Percentiles rank a stretch among this genome's conserved stretches.
Evolutionary conservation across 2,329 filamentous ascomycete species (phyloP).

Genomic region (Cytospora chrysosperma): DNA sequence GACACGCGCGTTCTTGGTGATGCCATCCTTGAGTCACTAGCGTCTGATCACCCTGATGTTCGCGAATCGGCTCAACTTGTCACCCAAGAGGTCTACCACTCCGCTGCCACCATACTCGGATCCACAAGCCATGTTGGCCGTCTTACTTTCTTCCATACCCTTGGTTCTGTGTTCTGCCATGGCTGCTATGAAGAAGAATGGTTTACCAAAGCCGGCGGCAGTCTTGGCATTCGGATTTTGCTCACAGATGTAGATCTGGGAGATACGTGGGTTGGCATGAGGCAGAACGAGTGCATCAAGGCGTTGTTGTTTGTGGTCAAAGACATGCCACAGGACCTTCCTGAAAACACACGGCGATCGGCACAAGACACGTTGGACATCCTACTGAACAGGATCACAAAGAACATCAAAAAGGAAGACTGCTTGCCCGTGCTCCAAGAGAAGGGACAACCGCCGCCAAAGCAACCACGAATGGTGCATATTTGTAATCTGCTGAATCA

Average conservation of each 20-base stretch:
- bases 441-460: slow-evolving; percentile 46
- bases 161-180: slow-evolving; percentile 84
- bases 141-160: slow-evolving; percentile 79
- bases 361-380: slow-evolving; percentile 82
- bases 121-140: slow-evolving; percentile 68
- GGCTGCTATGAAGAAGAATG: slow-evolving; percentile 97
- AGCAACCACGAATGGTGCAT: slow-evolving; percentile 63
- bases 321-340: slow-evolving; percentile 92
- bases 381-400: slow-evolving; percentile 75
- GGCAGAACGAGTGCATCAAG: slow-evolving; percentile 83
- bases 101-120: slow-evolving; percentile 77
- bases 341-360: slow-evolving; percentile 80
- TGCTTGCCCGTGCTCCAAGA: slow-evolving; percentile 43
- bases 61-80: slow-evolving; percentile 79
- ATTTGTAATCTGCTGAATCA: slow-evolving; percentile 83
- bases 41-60: slow-evolving; percentile 78
- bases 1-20: slow-evolving; percentile 87
- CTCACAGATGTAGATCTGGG: slow-evolving; percentile 83
- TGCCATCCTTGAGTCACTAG: slow-evolving; percentile 84
- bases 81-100: slow-evolving; percentile 74
- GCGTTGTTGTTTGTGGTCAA: slow-evolving; percentile 98
- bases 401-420: slow-evolving; percentile 78
- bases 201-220: slow-evolving; percentile 96
- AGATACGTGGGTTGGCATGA: slow-evolving; percentile 76
- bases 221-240: slow-evolving; percentile 83